These are phyloP conservation scores for Vigna trinervia DNA, from an alignment of 306 rosid genomes.

Conservation along the genomic window DNA sequence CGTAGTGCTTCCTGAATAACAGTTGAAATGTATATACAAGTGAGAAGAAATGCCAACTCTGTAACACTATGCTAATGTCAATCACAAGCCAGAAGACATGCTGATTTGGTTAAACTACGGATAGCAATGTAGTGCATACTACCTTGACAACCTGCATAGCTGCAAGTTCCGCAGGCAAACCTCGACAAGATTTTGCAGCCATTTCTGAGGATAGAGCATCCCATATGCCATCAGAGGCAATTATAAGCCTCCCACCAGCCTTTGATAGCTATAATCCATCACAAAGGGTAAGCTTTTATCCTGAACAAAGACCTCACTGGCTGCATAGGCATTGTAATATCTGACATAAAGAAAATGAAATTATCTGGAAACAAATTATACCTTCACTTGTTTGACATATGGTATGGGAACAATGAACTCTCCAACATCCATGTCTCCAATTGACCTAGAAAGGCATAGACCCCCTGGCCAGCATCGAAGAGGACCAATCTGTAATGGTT, in stretches of 20 bases:
- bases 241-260: slow-evolving; percentile 91
- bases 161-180: slow-evolving; percentile 94
- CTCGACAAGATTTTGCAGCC: slow-evolving; percentile 88
- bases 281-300: slow-evolving; percentile 46
- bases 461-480: slow-evolving; percentile 99
- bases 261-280: slow-evolving; percentile 68
- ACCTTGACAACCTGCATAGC: slow-evolving; percentile 97
- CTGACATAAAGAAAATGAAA: slow-evolving; percentile 9
- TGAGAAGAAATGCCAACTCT: slow-evolving; percentile 29
- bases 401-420: slow-evolving; percentile 96
- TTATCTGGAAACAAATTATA: slow-evolving; percentile 40
- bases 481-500: slow-evolving; percentile 84
- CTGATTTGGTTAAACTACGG: slow-evolving; percentile 29
- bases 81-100: slow-evolving; percentile 34
- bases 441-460: slow-evolving; percentile 94
- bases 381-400: slow-evolving; percentile 96
- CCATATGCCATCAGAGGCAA: slow-evolving; percentile 99
- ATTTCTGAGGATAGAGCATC: slow-evolving; percentile 88
- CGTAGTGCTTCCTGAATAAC: slow-evolving; percentile 75
- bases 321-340: slow-evolving; percentile 29
- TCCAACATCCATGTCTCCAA: slow-evolving; percentile 98
- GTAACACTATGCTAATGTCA: slow-evolving; percentile 30
- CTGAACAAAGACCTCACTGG: slow-evolving; percentile 30
- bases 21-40: slow-evolving; percentile 29
- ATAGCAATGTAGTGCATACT: slow-evolving; percentile 29